Base-by-base conservation (phyloP, 805 yeast species). In the Pichia eremophila region DNA sequence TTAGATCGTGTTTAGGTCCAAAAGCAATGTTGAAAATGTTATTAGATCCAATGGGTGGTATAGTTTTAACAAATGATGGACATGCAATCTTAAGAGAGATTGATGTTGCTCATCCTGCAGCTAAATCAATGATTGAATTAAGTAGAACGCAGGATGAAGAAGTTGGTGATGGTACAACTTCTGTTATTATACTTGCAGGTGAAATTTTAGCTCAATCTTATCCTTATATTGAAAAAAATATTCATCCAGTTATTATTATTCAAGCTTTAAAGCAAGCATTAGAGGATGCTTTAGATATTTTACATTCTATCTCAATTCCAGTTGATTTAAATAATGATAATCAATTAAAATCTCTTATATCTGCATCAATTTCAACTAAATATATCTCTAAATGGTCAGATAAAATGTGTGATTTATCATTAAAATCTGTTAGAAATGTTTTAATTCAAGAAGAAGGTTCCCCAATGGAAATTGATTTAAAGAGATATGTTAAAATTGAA, bases 21-120 rank as follows among this genome's bases (percentile, higher is more conserved):
- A 91, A 91, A 66, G 99, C 99, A 35, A 93, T 93, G 99, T 78
- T 93, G 52, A 93, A 93, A 71, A 91, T 93, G 98, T 74, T 93
- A 46, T 73, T 93, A 54, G 99, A 93, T 64, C 99, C 99, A 48
- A 84, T 85, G 81, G 91, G 93, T 32, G 99, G 99, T 32, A 85
- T 93, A 56, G 97, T 91, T 15, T 74, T 93, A 54, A 93, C 99
- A 48, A 93, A 93, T 68, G 99, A 93, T 66, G 99, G 99, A 14
- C 99, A 93, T 68, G 99, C 99, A 17, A 93, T 93, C 57, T 73
- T 93, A 57, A 79, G 99, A 62, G 99, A 93, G 65, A 93, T 93
- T 57, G 98, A 91, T 63, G 95, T 85, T 48, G 89, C 96, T 5
- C 99, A 93, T 65, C 99, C 99, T 11, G 99, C 99, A 5, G 99